A percentile compares a stretch with the other conserved stretches of the same genome.
Conservation (phyloP, 441 rosid species). For the Erodium trifolium region DNA sequence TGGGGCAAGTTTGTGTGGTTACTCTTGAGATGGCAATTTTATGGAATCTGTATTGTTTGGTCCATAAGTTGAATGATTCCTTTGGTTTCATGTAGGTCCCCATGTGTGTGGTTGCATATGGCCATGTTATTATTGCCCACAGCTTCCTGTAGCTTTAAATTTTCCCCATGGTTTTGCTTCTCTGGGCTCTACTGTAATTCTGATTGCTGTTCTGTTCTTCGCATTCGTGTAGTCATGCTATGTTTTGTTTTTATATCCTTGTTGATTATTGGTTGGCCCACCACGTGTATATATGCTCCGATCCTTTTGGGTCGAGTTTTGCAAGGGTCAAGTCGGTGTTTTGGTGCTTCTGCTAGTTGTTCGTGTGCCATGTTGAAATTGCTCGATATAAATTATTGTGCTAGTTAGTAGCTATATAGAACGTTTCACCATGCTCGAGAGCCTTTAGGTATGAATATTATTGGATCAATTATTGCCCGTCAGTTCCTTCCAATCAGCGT, state of each 20-base stretch:
- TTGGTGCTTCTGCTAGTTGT: too few species aligned
- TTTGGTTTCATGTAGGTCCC: slow-evolving; percentile 25
- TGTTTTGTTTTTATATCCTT: not conserved
- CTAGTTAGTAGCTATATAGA: too few species aligned
- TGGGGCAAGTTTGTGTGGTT: not conserved
- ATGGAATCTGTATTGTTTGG: slow-evolving; percentile 23
- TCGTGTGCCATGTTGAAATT: too few species aligned
- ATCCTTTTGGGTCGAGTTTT: not conserved
- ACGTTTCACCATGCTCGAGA: too few species aligned
- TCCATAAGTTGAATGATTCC: slow-evolving; percentile 29
- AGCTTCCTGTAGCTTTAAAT: too few species aligned
- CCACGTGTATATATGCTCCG: not conserved
- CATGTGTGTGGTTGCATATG: slow-evolving; percentile 27
- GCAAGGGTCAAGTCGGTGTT: not conserved
- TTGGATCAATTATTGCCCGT: not conserved
- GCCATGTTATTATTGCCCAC: slow-evolving; percentile 7
- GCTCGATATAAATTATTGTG: too few species aligned
- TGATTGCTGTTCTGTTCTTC: too few species aligned
- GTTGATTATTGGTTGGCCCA: not conserved
- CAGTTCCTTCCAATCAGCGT: not conserved
- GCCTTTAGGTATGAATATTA: not conserved
- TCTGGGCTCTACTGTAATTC: too few species aligned
- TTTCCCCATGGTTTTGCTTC: too few species aligned
- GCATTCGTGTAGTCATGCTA: not conserved
- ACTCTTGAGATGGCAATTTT: not conserved